A percentile compares a stretch with the other conserved stretches of the same genome.
phyloP scores from a whole-genome alignment of 2,329 filamentous ascomycete species.

The Cladophialophora yegresii region DNA sequence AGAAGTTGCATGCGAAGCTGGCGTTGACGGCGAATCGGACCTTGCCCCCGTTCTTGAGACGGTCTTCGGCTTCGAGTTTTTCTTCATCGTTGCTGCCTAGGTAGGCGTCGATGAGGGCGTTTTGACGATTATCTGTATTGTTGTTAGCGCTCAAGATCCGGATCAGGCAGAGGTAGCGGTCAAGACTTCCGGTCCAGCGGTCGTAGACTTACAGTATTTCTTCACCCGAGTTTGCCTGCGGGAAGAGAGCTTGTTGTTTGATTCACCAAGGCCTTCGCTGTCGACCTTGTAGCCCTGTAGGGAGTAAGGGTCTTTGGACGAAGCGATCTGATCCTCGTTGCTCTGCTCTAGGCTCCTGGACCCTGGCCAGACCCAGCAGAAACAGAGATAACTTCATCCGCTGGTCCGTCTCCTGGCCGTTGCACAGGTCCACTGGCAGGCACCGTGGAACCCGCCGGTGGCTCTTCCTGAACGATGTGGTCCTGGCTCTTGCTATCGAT shows the following conservation, averaged over 20 bases:
- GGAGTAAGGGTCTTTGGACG: background rate
- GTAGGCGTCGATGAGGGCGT: conserved; percentile 50
- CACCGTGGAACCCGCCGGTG: background rate
- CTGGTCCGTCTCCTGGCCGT: background rate
- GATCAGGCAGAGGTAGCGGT: too few relatives aligned
- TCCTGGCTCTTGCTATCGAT: background rate
- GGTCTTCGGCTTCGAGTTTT: conserved; percentile 54
- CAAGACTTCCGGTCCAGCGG: too few relatives aligned
- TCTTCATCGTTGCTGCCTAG: conserved; percentile 60
- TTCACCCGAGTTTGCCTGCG: conserved; percentile 1
- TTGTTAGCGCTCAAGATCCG: too few relatives aligned
- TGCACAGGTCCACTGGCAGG: background rate
- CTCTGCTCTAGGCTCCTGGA: background rate
- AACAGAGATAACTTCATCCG: background rate
- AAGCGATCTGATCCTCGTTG: too few relatives aligned
- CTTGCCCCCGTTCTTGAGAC: conserved; percentile 53
- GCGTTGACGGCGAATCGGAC: conserved; percentile 58
- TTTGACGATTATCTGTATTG: conserved; percentile 41
- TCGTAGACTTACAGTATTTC: conserved; percentile 40
- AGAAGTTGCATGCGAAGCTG: conserved; percentile 56
- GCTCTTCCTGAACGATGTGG: background rate
- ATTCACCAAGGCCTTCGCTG: background rate
- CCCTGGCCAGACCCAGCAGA: background rate
- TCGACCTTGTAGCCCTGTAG: background rate
- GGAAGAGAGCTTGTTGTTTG: background rate